Base-by-base conservation (phyloP, 257 asterid genomes). In the Capsicum baccatum region DNA sequence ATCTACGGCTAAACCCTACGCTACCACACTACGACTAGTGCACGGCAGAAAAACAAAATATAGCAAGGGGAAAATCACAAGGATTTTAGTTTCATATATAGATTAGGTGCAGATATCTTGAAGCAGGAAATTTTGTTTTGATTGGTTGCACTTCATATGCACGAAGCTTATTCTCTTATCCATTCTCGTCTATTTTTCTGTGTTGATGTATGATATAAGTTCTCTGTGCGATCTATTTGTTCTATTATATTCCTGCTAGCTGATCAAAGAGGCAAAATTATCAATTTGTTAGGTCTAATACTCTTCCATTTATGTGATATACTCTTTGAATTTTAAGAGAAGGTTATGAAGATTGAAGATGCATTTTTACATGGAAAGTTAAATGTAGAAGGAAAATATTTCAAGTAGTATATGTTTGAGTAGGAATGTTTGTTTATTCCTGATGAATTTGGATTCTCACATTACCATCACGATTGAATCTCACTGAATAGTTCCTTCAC, bases 221-320 rank as follows among this genome's bases (percentile, higher is more conserved):
- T 16, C 64, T 74, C 5, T 33, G 82, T 8, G 15, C 54, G 48
- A 54, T 26, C 17, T 6, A 13, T 76, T 54, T 52, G 62, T 54
- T 78, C 26, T 26, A 48, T 26, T 78, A 54, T 78, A 26, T 78
- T 54, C 82, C 50, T 78, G 50, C 81, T 21, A 78, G 64, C 64
- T 26, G 64, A 78, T 4, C 6, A 21, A 52, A 54, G 50, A 33
- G 50, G 33, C 54, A 2, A 54, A 26, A 26, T 54, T 52, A 14
- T 78, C 82, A 54, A 78, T 33, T 54, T 33, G 26, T 26, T 26
- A 19, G 63, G 48, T 76, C 81, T 78, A 0, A 26, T 78, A 54
- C 82, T 26, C 64, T 54, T 26, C 64, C 50, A 33, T 54, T 54
- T 16, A 26, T 26, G 48, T 15, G 81, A 76, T 76, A 15, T 48